phyloP scores from a whole-genome alignment of 1,284 basidiomycete species.

The Pascua guehoae region DNA sequence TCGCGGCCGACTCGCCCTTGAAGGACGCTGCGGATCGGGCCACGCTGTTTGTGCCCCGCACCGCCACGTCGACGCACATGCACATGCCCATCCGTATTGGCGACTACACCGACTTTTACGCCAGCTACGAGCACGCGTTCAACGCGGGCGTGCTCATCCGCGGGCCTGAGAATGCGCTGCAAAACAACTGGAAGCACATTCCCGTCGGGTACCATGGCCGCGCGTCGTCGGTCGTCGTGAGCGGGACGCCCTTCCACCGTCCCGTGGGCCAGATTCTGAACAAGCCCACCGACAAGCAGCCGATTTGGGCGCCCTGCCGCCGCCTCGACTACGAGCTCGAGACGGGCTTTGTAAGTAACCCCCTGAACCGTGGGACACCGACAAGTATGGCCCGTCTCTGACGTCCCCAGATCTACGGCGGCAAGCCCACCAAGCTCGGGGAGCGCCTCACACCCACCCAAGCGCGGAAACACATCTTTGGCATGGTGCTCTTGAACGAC shows the following conservation, averaged over 20 bases:
- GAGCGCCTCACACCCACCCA: slow-evolving; percentile 17
- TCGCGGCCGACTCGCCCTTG: slow-evolving; percentile 10
- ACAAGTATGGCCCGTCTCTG: no score
- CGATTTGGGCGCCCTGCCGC: slow-evolving; percentile 19
- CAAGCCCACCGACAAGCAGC: slow-evolving; percentile 21
- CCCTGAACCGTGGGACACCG: no score
- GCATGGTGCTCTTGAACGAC: slow-evolving; percentile 28
- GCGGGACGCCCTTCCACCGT: slow-evolving; percentile 23
- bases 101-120: slow-evolving; percentile 26
- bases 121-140: slow-evolving; percentile 22
- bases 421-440: slow-evolving; percentile 19
- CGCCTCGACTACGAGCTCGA: slow-evolving; percentile 31
- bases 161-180: slow-evolving; percentile 19
- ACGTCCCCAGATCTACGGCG: slow-evolving; percentile 22
- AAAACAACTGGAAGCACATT: slow-evolving; percentile 26
- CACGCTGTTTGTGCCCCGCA: slow-evolving; percentile 10
- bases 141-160: slow-evolving; percentile 26
- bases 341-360: no score
- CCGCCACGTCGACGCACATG: slow-evolving; percentile 6
- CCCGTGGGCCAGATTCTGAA: slow-evolving; percentile 23
- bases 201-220: slow-evolving; percentile 29
- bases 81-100: slow-evolving; percentile 17
- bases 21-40: neutral
- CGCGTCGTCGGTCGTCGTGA: slow-evolving; percentile 18
- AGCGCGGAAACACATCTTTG: slow-evolving; percentile 23